A percentile compares a stretch with the other conserved stretches of the same genome.
Evolutionary conservation across 257 asterid species (phyloP).

Genomic region (Plectranthus barbatus): DNA sequence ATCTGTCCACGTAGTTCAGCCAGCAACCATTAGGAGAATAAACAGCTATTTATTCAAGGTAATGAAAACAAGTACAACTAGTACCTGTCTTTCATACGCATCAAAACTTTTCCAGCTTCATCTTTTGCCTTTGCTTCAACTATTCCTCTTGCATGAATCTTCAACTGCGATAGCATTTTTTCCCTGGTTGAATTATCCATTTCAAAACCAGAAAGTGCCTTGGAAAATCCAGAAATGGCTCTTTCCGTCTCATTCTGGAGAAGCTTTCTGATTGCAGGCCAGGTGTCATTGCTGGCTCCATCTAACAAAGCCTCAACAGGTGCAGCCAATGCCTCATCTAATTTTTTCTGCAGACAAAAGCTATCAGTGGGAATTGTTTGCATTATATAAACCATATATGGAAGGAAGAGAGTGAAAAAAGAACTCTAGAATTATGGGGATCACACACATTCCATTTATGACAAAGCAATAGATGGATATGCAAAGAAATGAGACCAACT

Average conservation of each 20-base stretch:
- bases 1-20: conserved; percentile 32
- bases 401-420: background rate
- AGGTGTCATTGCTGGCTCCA: conserved; percentile 79
- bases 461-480: background rate
- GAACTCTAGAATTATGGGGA: background rate
- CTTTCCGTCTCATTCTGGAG: conserved; percentile 51
- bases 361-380: conserved; percentile 6
- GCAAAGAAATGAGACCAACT: background rate
- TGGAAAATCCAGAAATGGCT: conserved; percentile 55
- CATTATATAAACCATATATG: conserved; percentile 1
- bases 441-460: background rate
- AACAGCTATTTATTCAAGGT: background rate
- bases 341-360: conserved; percentile 50
- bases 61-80: conserved; percentile 4
- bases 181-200: conserved; percentile 58
- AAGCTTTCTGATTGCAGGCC: conserved; percentile 89
- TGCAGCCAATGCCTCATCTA: conserved; percentile 68
- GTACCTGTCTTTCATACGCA: conserved; percentile 90
- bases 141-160: conserved; percentile 66
- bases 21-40: conserved; percentile 11
- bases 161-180: conserved; percentile 57
- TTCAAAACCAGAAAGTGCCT: conserved; percentile 78
- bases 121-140: conserved; percentile 89
- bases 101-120: conserved; percentile 91
- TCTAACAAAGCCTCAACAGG: conserved; percentile 92